Percentiles rank a stretch among this genome's conserved stretches.
phyloP scores from a whole-genome alignment of 306 rosid genomes.

The Neltuma alba region DNA sequence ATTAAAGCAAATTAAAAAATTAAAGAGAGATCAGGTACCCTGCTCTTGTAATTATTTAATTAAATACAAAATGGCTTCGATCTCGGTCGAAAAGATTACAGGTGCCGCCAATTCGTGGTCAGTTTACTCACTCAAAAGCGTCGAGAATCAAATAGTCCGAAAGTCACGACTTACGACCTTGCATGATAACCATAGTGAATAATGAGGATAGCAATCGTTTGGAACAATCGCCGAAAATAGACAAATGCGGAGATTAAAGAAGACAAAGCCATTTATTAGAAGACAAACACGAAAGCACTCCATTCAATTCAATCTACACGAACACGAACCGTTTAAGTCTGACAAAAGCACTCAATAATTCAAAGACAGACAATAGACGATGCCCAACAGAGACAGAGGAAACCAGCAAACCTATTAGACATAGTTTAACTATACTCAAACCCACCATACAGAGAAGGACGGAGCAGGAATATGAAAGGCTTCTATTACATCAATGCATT shows the following conservation, averaged over 20 bases:
- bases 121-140: background rate
- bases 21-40: background rate
- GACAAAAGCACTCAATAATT: background rate
- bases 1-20: background rate
- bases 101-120: background rate
- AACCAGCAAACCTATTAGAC: background rate
- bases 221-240: background rate
- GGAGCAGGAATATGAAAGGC: background rate
- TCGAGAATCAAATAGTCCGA: background rate
- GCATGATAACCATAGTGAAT: background rate
- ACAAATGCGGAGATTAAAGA: background rate
- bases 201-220: background rate
- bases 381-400: background rate
- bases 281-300: background rate
- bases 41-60: background rate
- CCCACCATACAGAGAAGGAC: background rate
- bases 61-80: background rate
- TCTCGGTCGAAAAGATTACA: background rate
- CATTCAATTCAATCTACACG: background rate
- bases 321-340: background rate
- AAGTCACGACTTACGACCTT: background rate
- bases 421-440: background rate
- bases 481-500: conserved; percentile 42
- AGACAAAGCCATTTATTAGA: background rate
- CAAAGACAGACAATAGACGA: background rate